phyloP scores from a whole-genome alignment of 2,329 filamentous ascomycete species.

The Diaporthe vexans region DNA sequence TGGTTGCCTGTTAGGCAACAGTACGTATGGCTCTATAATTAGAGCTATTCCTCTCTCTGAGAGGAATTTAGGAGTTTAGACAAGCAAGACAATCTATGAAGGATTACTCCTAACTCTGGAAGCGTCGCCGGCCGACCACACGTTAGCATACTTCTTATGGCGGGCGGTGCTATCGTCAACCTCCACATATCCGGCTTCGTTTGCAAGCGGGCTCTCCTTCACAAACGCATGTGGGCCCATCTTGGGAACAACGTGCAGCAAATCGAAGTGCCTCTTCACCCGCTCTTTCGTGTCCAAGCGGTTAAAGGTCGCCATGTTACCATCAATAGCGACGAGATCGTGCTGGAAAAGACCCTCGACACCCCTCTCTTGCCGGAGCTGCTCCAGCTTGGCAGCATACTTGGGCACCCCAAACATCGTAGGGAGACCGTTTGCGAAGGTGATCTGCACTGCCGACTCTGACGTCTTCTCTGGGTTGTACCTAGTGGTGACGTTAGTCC shows the following conservation, averaged over 20 bases:
- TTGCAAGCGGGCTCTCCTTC: slow-evolving; percentile 34
- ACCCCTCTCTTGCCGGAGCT: slow-evolving; percentile 51
- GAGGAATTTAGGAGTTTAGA: too few relatives aligned
- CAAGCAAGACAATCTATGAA: too few relatives aligned
- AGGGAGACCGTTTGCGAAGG: slow-evolving; percentile 53
- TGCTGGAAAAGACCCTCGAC: slow-evolving; percentile 57
- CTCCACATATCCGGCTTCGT: slow-evolving; percentile 43
- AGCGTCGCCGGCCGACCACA: slow-evolving; percentile 56
- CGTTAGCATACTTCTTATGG: slow-evolving; percentile 52
- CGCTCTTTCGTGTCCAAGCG: slow-evolving; percentile 48
- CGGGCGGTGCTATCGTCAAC: slow-evolving; percentile 45
- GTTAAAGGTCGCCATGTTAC: slow-evolving; percentile 49
- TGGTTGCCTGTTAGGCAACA: too few relatives aligned
- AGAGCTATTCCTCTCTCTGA: too few relatives aligned
- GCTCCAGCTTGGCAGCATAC: slow-evolving; percentile 53
- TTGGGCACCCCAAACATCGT: slow-evolving; percentile 58
- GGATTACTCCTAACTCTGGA: too few relatives aligned
- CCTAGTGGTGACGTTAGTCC: too few relatives aligned
- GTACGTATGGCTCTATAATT: too few relatives aligned
- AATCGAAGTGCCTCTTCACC: slow-evolving; percentile 52
- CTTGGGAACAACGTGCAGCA: slow-evolving; percentile 54
- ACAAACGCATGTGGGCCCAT: slow-evolving; percentile 42
- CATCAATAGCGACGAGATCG: slow-evolving; percentile 53
- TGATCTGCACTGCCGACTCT: slow-evolving; percentile 47
- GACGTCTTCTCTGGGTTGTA: slow-evolving; percentile 25